Conservation (phyloP, 345 rosid species). For the Salix dunnii region DNA sequence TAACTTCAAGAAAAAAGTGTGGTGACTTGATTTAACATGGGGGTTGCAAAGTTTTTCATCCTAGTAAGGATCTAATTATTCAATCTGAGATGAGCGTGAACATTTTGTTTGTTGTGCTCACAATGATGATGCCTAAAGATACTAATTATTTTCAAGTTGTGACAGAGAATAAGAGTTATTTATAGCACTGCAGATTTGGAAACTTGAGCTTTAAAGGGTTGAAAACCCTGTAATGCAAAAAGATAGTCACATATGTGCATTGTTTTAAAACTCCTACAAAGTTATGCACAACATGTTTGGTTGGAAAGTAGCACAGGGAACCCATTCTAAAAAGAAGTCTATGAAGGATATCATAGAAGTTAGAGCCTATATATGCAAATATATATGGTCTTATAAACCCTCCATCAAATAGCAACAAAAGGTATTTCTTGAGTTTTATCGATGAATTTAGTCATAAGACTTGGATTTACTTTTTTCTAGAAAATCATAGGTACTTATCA, state of each 20-base stretch:
- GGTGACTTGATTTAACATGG: neutral
- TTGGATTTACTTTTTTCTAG: no score
- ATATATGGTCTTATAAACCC: no score
- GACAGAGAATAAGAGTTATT: neutral
- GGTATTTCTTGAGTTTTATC: no score
- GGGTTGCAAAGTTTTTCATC: neutral
- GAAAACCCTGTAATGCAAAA: neutral
- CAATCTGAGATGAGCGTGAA: neutral
- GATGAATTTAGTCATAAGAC: no score
- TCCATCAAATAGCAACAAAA: no score
- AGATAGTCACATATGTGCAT: neutral
- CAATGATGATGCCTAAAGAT: neutral
- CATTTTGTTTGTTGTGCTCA: neutral
- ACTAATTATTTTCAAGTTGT: neutral
- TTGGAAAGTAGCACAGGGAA: no score
- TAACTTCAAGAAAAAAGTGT: neutral
- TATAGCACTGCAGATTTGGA: neutral
- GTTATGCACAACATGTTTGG: no score
- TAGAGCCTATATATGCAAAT: no score
- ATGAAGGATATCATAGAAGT: no score
- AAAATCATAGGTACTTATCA: no score
- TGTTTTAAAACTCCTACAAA: no score
- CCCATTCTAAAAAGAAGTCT: no score
- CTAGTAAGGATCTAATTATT: neutral
- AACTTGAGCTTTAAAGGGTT: neutral